These are phyloP conservation scores for Podospora pseudocomata DNA, from an alignment of 495 filamentous ascomycete species.

Conservation along the genomic window DNA sequence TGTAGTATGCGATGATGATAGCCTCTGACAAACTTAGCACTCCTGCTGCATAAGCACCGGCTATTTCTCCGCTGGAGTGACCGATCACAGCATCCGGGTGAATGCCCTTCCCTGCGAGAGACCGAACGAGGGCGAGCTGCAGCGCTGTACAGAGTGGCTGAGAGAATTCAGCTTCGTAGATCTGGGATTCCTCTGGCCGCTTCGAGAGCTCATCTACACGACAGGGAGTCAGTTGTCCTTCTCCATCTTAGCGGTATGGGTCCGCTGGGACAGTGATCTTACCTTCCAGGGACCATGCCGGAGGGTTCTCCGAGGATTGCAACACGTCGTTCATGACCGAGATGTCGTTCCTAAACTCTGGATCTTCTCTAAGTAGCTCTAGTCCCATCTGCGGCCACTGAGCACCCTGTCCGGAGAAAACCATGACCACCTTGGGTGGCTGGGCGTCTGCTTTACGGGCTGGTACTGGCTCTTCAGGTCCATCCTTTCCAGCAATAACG, in stretches of 20 bases:
- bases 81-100: slow-evolving; percentile 48
- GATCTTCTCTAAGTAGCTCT: background rate
- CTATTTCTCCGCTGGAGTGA: slow-evolving; percentile 60
- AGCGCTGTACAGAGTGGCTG: slow-evolving; percentile 47
- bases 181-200: background rate
- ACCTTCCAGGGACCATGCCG: background rate
- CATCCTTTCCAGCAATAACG: background rate
- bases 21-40: slow-evolving; percentile 40
- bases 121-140: slow-evolving; percentile 48
- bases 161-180: slow-evolving; percentile 8
- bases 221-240: background rate
- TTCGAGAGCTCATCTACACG: background rate
- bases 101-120: slow-evolving; percentile 46
- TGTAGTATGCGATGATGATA: slow-evolving; percentile 47
- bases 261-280: background rate
- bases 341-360: background rate
- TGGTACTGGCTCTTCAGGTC: background rate
- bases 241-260: too few species aligned
- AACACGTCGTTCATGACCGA: background rate
- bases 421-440: background rate
- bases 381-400: slow-evolving; percentile 31
- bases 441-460: background rate
- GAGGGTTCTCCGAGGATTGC: background rate
- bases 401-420: slow-evolving; percentile 25
- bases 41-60: slow-evolving; percentile 40